phyloP scores from a whole-genome alignment of 805 yeast species.

The Saccharomycopsis sp. region DNA sequence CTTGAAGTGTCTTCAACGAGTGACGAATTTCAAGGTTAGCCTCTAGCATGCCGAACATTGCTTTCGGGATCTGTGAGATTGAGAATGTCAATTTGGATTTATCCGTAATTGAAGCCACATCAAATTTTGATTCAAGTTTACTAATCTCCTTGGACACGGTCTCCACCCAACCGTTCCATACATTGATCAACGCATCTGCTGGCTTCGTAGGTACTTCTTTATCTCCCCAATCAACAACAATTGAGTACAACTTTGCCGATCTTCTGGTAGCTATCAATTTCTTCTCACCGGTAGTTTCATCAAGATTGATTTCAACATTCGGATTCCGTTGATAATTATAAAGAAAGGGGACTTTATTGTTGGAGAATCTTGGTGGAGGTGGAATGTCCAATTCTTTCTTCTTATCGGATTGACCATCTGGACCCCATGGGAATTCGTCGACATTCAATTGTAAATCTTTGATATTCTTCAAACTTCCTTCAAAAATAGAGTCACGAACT shows the following conservation, averaged over 20 bases:
- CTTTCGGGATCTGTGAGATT: not conserved
- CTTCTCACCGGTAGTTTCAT: conserved; percentile 46
- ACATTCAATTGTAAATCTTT: conserved; percentile 30
- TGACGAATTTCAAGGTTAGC: not conserved
- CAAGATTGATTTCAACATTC: conserved; percentile 42
- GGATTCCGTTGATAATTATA: conserved; percentile 77
- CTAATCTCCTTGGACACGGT: not conserved
- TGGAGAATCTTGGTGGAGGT: conserved; percentile 82
- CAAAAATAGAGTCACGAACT: conserved; percentile 34
- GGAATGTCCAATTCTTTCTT: conserved; percentile 50
- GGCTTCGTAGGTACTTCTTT: conserved; percentile 40
- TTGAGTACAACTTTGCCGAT: conserved; percentile 46
- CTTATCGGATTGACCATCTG: conserved; percentile 13
- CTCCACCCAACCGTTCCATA: conserved; percentile 30
- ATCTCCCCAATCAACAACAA: conserved; percentile 43
- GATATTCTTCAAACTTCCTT: conserved; percentile 37
- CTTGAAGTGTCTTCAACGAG: not conserved
- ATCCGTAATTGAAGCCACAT: not conserved
- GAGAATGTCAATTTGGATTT: not conserved
- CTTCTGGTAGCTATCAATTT: conserved; percentile 39
- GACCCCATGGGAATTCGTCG: conserved; percentile 19
- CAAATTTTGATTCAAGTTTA: not conserved
- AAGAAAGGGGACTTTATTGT: conserved; percentile 66
- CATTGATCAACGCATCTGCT: conserved; percentile 41
- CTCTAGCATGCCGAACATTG: not conserved